A percentile compares a stretch with the other conserved stretches of the same genome.
Evolutionary conservation across 2,329 filamentous ascomycete species (phyloP).

Genomic region (Colletotrichum lupini): DNA sequence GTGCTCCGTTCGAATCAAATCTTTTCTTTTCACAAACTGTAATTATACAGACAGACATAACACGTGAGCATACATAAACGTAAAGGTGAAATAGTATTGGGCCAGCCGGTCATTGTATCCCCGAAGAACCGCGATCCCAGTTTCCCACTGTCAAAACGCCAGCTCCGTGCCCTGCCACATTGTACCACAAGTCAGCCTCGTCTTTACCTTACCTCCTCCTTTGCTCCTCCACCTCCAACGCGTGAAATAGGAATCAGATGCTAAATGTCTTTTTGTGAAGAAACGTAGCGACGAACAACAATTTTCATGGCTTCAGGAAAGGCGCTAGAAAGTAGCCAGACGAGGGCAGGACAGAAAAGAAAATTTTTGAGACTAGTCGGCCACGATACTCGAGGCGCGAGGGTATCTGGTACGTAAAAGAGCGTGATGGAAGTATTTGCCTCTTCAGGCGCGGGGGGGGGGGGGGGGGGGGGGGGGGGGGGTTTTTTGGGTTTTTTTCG

Average conservation of each 20-base stretch:
- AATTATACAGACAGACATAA: conserved; percentile 22
- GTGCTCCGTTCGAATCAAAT: background rate
- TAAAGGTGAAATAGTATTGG: conserved; percentile 14
- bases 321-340: conserved; percentile 1
- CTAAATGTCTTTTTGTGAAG: background rate
- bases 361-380: conserved; percentile 20
- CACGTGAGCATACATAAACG: conserved; percentile 23
- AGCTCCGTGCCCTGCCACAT: conserved; percentile 16
- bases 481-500: too few relatives aligned
- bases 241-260: background rate
- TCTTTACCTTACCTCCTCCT: background rate
- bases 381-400: conserved; percentile 25
- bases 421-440: conserved; percentile 10
- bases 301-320: background rate
- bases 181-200: background rate
- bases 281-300: background rate
- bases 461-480: background rate
- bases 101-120: conserved; percentile 23
- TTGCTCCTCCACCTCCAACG: background rate
- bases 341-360: conserved; percentile 34
- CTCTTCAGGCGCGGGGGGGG: background rate
- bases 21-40: conserved; percentile 11
- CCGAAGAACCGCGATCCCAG: conserved; percentile 3
- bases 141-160: conserved; percentile 31
- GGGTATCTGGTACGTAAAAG: conserved; percentile 35